Evolutionary conservation across 805 yeast genomes (phyloP).

Genomic region (Wickerhamomyces kurtzmanii): DNA sequence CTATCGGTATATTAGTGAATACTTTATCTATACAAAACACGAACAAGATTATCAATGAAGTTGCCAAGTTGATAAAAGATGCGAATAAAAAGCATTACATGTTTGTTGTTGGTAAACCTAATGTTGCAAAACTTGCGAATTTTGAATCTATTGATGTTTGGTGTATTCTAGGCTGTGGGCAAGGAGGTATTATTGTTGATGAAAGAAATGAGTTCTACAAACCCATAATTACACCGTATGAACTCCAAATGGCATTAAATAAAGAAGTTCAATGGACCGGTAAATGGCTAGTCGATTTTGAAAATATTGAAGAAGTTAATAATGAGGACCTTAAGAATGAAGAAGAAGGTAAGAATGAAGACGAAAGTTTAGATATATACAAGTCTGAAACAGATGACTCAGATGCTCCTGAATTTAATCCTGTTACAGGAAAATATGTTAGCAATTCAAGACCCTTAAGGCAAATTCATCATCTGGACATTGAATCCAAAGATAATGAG

Average conservation of each 20-base stretch:
- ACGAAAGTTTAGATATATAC: constrained; percentile 3
- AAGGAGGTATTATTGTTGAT: constrained; percentile 85
- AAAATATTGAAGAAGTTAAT: constrained; percentile 32
- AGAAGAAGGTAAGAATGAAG: constrained; percentile 9
- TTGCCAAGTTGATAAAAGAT: constrained; percentile 48
- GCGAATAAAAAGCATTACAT: constrained; percentile 89
- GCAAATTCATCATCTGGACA: constrained; percentile 50
- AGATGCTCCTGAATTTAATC: constrained; percentile 77
- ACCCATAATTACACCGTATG: constrained; percentile 93
- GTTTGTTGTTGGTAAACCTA: constrained; percentile 96
- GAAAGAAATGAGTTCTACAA: constrained; percentile 71
- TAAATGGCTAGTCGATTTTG: constrained; percentile 81
- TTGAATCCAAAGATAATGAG: constrained; percentile 30
- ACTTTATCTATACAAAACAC: constrained; percentile 79
- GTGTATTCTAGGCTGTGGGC: constrained; percentile 93
- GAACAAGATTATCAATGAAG: constrained; percentile 48
- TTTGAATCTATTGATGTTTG: constrained; percentile 91
- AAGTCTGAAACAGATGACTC: constrained; percentile 17
- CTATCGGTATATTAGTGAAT: constrained; percentile 85
- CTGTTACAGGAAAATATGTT: constrained; percentile 74
- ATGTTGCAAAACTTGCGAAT: constrained; percentile 93
- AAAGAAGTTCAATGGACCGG: constrained; percentile 86
- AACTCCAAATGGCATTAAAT: constrained; percentile 69
- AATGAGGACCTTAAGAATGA: constrained; percentile 18
- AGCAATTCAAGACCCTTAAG: constrained; percentile 71